Percentiles rank a stretch among this genome's conserved stretches.
Evolutionary conservation across 2,329 filamentous ascomycete genomes (phyloP).

Genomic region (Tympanopsis confertula): DNA sequence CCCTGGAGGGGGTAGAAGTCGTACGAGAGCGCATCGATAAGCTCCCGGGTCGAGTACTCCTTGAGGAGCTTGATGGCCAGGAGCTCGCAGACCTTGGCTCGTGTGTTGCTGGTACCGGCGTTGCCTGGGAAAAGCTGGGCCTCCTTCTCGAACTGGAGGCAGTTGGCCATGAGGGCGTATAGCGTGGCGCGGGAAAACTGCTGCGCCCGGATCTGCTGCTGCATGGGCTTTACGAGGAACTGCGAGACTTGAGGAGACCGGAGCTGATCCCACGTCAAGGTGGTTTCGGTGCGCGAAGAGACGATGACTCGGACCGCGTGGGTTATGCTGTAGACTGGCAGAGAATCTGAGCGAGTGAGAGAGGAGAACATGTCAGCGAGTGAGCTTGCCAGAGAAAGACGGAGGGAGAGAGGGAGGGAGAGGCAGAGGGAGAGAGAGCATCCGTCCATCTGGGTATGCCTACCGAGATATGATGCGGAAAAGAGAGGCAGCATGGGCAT

Average conservation of each 20-base stretch:
- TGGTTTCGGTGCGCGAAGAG: conserved; percentile 77
- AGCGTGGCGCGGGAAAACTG: conserved; percentile 80
- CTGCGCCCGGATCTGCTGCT: conserved; percentile 71
- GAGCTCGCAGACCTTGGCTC: conserved; percentile 81
- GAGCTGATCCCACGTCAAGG: conserved; percentile 85
- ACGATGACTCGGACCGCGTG: conserved; percentile 82
- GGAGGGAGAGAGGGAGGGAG: conserved; percentile 1
- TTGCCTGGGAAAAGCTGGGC: conserved; percentile 71
- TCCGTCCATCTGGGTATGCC: conserved; percentile 3
- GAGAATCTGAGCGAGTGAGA: conserved; percentile 44
- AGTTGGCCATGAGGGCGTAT: conserved; percentile 87
- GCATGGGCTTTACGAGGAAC: conserved; percentile 90
- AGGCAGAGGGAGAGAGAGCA: background rate
- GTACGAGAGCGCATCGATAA: conserved; percentile 89
- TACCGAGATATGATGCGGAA: conserved; percentile 67
- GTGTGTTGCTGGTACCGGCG: conserved; percentile 70
- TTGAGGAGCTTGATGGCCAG: conserved; percentile 80
- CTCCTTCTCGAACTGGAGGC: conserved; percentile 85
- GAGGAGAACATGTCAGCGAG: conserved; percentile 10
- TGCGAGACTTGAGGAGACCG: conserved; percentile 92
- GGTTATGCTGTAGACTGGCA: conserved; percentile 82
- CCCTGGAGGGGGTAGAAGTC: conserved; percentile 91
- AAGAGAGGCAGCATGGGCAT: conserved; percentile 59
- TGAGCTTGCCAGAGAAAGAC: conserved; percentile 2
- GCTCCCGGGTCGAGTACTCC: conserved; percentile 77